These are phyloP conservation scores for Microthlaspi erraticum DNA, from an alignment of 345 rosid species.

Conservation along the genomic window DNA sequence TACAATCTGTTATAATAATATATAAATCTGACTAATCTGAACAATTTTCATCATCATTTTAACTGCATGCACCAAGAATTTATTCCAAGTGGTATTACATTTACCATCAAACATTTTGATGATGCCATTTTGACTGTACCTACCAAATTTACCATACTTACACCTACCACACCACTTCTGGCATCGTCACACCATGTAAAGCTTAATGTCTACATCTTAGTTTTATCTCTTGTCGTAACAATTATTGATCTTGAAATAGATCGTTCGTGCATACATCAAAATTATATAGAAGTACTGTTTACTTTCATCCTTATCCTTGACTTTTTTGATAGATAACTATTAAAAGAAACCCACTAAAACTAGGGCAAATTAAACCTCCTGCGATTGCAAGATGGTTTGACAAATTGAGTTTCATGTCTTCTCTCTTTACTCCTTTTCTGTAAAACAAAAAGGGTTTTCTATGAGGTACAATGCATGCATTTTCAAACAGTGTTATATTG, in stretches of 20 bases:
- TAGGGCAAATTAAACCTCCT: constrained; percentile 35
- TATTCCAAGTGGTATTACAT: neutral
- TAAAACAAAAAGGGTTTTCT: constrained; percentile 19
- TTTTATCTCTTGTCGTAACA: constrained; percentile 41
- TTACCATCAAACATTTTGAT: constrained; percentile 3
- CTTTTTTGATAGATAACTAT: constrained; percentile 32
- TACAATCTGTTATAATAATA: neutral
- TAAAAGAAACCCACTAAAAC: constrained; percentile 39
- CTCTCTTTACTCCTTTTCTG: constrained; percentile 24
- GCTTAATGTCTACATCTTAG: constrained; percentile 35
- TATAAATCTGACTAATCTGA: neutral
- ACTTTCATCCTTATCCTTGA: constrained; percentile 39
- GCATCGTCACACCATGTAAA: constrained; percentile 30
- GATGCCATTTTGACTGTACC: constrained; percentile 12
- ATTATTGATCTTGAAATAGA: constrained; percentile 34
- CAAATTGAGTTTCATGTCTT: constrained; percentile 31
- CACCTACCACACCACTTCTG: constrained; percentile 31
- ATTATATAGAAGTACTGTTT: constrained; percentile 40
- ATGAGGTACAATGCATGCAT: constrained; percentile 23
- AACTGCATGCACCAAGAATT: constrained; percentile 11
- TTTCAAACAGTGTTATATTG: constrained; percentile 24
- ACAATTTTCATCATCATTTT: constrained; percentile 7
- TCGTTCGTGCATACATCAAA: constrained; percentile 30
- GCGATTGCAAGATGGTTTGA: constrained; percentile 36
- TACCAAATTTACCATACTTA: constrained; percentile 26